Evolutionary conservation across 768 basidiomycete species (phyloP), one percentile per base, ranked within the genome.

Genomic region (Cyclocybe cylindracea): DNA sequence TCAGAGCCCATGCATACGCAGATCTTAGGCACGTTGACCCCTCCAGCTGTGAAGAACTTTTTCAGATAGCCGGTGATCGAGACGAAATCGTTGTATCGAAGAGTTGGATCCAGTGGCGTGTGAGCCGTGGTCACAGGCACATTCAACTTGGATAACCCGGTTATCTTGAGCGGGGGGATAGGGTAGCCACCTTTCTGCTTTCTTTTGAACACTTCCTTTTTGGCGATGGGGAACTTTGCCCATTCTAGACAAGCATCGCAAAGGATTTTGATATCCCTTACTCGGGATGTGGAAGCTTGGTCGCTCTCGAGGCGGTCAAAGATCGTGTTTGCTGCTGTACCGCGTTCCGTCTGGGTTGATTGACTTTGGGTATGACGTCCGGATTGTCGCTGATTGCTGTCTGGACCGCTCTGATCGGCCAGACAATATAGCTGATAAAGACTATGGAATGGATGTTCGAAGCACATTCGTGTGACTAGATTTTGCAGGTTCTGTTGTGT

Each of bases 401-500:
- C 16, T 47, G 56, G 10, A 11, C 49, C 37, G 10, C 51, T 57
- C 51, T 57, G 58, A 55, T 59, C 70, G 8, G 76, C 77, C 54
- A 96, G 70, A 48, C 90, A 91, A 66, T 86, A 91, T 2, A 98
- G 81, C 58, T 94, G 93, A 68, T 95, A 96, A 6, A 97, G 71
- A 58, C 83, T 88, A 65, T 99, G 97, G 70, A 92, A 98, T 0
- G 96, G 94, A 63, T 99, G 97, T 46, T 98, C 92, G 50, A 68
- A 69, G 61, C 90, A 91, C 79, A 99, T 89, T 18, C 84, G 79
- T 4, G 88, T 50, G 18, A 98, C 75, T 24, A 90, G 70, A 2
- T 60, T 68, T 45, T 86, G 83, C 5, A 98, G 75, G 52, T 77
- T 82, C 16, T 67, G 60, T 61, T 94, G 91, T 47, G 74, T 76